Conservation (phyloP, 345 rosid species). For the Eutrema yunnanense region DNA sequence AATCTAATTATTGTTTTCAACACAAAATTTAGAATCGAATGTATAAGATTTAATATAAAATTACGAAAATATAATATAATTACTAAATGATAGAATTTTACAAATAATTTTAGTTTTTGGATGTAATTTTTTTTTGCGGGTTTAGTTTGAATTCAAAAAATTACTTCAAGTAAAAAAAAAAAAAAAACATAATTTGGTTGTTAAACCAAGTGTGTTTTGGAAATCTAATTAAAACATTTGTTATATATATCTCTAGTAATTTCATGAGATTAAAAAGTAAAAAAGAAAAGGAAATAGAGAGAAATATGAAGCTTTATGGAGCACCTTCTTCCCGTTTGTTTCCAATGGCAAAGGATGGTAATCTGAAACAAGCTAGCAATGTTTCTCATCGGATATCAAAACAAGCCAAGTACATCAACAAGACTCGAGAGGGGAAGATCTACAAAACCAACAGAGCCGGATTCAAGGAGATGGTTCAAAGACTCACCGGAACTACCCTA, state of each 20-base stretch:
- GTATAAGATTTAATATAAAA: too few relatives aligned
- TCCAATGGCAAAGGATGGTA: too few relatives aligned
- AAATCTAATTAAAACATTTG: background rate
- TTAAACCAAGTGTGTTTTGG: background rate
- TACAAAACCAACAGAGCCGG: conserved; percentile 61
- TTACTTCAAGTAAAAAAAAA: background rate
- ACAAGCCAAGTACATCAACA: background rate
- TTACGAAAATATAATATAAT: too few relatives aligned
- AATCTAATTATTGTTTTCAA: background rate
- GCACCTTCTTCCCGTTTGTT: too few relatives aligned
- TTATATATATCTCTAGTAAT: too few relatives aligned
- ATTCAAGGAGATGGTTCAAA: conserved; percentile 59
- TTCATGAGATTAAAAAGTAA: too few relatives aligned
- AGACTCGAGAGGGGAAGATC: conserved; percentile 7
- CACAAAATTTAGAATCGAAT: background rate
- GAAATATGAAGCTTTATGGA: too few relatives aligned
- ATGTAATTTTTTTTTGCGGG: background rate
- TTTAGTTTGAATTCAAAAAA: background rate
- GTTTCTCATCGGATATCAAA: too few relatives aligned
- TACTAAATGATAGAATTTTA: background rate
- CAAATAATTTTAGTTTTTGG: background rate
- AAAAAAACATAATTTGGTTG: too few relatives aligned
- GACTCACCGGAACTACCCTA: conserved; percentile 55
- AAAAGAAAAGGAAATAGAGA: too few relatives aligned
- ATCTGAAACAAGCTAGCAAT: too few relatives aligned